phyloP scores from a whole-genome alignment of 1,284 basidiomycete genomes.

The Ustilago esculenta region DNA sequence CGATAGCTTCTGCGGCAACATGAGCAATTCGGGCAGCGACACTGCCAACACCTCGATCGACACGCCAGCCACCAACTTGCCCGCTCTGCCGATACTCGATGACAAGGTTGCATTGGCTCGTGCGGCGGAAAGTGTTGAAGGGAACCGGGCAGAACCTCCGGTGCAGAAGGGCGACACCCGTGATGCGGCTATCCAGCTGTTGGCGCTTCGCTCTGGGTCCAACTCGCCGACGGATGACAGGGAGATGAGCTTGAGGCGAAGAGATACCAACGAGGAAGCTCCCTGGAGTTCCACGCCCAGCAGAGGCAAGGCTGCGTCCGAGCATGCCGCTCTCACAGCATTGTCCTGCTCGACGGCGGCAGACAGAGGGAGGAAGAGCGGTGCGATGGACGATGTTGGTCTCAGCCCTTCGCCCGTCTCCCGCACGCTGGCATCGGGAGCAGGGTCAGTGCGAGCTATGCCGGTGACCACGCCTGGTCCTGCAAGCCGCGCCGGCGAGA shows the following conservation, averaged over 20 bases:
- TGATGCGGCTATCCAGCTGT: constrained; percentile 45
- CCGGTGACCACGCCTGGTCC: constrained; percentile 36
- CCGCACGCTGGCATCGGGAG: constrained; percentile 23
- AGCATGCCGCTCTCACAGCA: constrained; percentile 41
- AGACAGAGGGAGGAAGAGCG: constrained; percentile 5
- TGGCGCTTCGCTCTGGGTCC: constrained; percentile 43
- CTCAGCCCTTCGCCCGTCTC: constrained; percentile 40
- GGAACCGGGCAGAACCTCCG: constrained; percentile 3
- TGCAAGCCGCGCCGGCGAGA: constrained; percentile 16
- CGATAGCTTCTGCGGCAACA: constrained; percentile 41
- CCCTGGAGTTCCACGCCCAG: constrained; percentile 43
- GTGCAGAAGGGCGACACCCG: constrained; percentile 38
- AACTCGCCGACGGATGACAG: constrained; percentile 46
- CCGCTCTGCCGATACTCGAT: constrained; percentile 23
- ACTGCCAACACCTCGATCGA: constrained; percentile 41
- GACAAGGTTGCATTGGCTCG: constrained; percentile 11
- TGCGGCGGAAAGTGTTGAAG: constrained; percentile 1
- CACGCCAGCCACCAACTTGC: constrained; percentile 39
- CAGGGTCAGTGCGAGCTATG: constrained; percentile 19
- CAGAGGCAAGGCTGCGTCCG: constrained; percentile 15
- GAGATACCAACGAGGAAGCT: constrained; percentile 22
- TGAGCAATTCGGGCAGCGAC: constrained; percentile 40
- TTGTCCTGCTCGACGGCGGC: constrained; percentile 32
- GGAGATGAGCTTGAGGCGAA: constrained; percentile 24
- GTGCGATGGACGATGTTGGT: constrained; percentile 9